Evolutionary conservation across 2,329 filamentous ascomycete species (phyloP), one percentile per base, ranked within the genome.

Genomic region (Scortechinia acanthostroma): DNA sequence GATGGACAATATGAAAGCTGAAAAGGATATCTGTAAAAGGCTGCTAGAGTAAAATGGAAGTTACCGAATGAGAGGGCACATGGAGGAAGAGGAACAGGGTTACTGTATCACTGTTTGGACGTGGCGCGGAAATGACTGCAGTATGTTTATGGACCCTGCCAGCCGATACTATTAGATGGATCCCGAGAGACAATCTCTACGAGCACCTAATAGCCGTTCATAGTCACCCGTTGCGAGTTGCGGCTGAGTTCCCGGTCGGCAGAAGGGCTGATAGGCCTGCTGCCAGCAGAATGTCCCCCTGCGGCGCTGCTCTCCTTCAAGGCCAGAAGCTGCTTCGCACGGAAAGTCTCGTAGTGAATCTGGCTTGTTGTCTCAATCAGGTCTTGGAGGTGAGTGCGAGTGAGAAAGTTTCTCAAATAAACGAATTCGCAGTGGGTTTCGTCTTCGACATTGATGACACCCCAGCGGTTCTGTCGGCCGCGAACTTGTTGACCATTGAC

Each of bases 281-380:
- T 93, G 53, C 84, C 80, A 56, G 82, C 66, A 73, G 10, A 10
- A 17, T 40, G 35, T 6, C 82, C 76, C 53, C 83, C 86, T 53
- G 89, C 87, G 55, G 89, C 88, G 62, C 88, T 95, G 77, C 87
- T 95, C 76, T 98, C 93, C 82, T 97, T 98, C 64, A 98, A 79
- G 47, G 93, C 93, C 62, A 98, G 74, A 59, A 98, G 76, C 71
- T 98, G 93, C 83, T 98, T 98, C 59, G 93, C 91, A 69, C 93
- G 91, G 91, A 98, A 98, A 48, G 90, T 95, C 77, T 98, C 93
- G 77, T 98, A 98, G 78, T 98, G 93, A 69, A 96, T 98, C 76
- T 98, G 93, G 56, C 91, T 96, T 42, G 93, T 98, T 22, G 93
- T 98, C 74, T 98, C 93, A 68, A 98, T 96, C 55, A 98, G 81